Evolutionary conservation across 2,329 filamentous ascomycete genomes (phyloP).

Genomic region (Cladophialophora yegresii): DNA sequence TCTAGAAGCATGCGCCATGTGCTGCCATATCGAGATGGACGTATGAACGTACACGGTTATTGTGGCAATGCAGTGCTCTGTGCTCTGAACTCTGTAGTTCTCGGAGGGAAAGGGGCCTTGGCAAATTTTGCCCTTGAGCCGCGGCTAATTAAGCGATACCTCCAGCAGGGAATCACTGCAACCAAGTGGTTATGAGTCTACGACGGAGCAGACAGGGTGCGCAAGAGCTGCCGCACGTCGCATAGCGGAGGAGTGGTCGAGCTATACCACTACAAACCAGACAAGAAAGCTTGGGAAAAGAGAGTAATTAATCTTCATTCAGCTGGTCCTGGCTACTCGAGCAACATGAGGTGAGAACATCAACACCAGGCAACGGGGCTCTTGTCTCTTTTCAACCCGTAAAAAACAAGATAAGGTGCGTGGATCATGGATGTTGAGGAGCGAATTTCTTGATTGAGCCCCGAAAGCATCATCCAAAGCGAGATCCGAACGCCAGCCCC

Average conservation of each 20-base stretch:
- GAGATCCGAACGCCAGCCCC: not conserved
- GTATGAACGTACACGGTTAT: not conserved
- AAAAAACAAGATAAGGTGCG: not conserved
- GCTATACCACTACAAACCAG: not conserved
- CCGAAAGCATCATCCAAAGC: not conserved
- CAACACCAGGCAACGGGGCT: not conserved
- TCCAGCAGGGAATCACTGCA: not conserved
- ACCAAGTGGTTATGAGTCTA: not conserved
- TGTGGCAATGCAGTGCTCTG: too few relatives aligned
- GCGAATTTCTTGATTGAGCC: constrained; percentile 8
- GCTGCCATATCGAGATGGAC: not conserved
- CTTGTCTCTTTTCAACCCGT: not conserved
- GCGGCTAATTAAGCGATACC: not conserved
- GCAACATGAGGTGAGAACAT: not conserved
- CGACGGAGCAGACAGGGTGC: not conserved
- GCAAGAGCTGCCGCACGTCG: not conserved
- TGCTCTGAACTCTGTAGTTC: not conserved
- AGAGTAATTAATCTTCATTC: not conserved
- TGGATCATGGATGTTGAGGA: constrained; percentile 1
- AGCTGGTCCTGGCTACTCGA: not conserved
- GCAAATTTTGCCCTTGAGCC: not conserved
- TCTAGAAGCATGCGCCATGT: not conserved
- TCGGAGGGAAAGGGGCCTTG: not conserved
- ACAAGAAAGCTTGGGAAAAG: not conserved
- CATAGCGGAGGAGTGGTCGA: not conserved